phyloP scores from a whole-genome alignment of 768 basidiomycete species.

The Tulasnella sp. region DNA sequence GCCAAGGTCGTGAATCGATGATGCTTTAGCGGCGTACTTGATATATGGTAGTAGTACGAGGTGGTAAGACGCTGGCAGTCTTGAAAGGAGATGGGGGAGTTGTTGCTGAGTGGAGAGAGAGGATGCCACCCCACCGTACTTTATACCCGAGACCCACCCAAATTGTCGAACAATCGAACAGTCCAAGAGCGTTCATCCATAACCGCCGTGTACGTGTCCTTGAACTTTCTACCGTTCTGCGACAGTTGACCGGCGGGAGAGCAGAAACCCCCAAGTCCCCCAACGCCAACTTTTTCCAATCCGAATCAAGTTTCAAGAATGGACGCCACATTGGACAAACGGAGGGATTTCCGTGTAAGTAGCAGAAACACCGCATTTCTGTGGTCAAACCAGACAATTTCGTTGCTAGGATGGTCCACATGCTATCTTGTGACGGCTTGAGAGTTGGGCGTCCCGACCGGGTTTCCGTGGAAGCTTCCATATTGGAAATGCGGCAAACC shows the following conservation, averaged over 20 bases:
- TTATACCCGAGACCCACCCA: neutral
- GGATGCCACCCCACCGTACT: neutral
- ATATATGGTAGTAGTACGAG: neutral
- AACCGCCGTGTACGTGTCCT: neutral
- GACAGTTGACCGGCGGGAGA: neutral
- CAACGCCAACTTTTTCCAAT: no score
- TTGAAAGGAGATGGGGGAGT: neutral
- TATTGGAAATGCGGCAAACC: neutral
- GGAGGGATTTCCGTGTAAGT: no score
- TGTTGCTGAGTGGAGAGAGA: neutral
- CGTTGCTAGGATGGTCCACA: neutral
- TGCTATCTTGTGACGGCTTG: neutral
- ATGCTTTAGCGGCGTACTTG: neutral
- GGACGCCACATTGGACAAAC: no score
- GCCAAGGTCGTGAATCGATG: neutral
- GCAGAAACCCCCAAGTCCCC: neutral
- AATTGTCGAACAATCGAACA: neutral
- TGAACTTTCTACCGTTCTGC: neutral
- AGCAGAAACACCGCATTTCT: neutral
- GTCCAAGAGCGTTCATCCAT: neutral
- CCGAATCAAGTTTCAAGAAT: no score
- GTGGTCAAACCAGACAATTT: neutral
- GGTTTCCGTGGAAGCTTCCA: neutral
- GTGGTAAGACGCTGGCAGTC: neutral
- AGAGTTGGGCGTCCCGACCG: neutral